phyloP scores from a whole-genome alignment of 371 early-diverging fungal species.

The Apophysomyces variabilis region DNA sequence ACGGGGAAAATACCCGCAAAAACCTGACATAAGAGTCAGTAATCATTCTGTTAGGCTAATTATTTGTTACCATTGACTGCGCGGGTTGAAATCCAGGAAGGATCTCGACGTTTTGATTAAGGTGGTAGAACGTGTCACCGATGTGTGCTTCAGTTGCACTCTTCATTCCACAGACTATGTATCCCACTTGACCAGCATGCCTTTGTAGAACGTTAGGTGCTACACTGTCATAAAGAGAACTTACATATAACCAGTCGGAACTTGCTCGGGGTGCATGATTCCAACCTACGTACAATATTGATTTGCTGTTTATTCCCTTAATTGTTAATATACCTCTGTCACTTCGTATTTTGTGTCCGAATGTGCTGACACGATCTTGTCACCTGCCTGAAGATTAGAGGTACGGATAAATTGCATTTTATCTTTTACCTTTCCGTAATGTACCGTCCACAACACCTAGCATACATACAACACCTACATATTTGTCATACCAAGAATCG shows the following conservation, averaged over 20 bases:
- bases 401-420: background rate
- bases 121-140: conserved; percentile 94
- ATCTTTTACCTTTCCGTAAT: conserved; percentile 67
- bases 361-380: conserved; percentile 80
- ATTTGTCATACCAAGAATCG: conserved; percentile 97
- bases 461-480: conserved; percentile 94
- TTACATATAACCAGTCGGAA: conserved; percentile 76
- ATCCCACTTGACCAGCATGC: conserved; percentile 96
- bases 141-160: conserved; percentile 89
- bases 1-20: conserved; percentile 95
- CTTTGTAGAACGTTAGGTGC: conserved; percentile 30
- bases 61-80: conserved; percentile 77
- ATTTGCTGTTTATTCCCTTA: background rate
- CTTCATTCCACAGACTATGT: conserved; percentile 92
- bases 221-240: conserved; percentile 16
- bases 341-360: conserved; percentile 86
- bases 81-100: conserved; percentile 94
- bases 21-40: conserved; percentile 40
- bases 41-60: background rate
- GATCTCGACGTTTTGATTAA: conserved; percentile 61
- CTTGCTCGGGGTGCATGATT: conserved; percentile 92
- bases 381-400: conserved; percentile 53
- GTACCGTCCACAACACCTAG: conserved; percentile 88
- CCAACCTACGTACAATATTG: conserved; percentile 63
- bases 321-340: conserved; percentile 54